These are phyloP conservation scores for Noccaea caerulescens DNA, from an alignment of 345 rosid species.

Conservation along the genomic window DNA sequence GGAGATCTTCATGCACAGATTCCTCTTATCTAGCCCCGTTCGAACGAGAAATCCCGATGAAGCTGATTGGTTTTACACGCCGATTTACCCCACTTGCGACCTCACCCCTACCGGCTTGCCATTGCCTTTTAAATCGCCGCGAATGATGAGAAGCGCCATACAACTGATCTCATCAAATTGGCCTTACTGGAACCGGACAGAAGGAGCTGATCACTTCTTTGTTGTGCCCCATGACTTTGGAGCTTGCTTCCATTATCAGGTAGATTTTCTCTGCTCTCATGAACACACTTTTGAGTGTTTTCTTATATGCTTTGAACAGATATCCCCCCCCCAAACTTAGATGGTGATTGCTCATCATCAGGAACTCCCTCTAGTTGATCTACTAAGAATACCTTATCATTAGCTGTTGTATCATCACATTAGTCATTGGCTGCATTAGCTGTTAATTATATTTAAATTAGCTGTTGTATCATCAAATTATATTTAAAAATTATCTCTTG, in stretches of 20 bases:
- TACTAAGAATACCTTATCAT: not conserved
- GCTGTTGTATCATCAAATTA: too few species aligned
- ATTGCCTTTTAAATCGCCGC: slow-evolving; percentile 89
- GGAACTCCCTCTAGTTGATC: not conserved
- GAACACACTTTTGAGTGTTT: not conserved
- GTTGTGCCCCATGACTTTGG: slow-evolving; percentile 97
- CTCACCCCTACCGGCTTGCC: slow-evolving; percentile 97
- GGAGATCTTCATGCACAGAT: slow-evolving; percentile 88
- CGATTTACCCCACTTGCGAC: slow-evolving; percentile 90
- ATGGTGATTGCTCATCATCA: not conserved
- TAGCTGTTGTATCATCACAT: not conserved
- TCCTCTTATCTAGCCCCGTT: slow-evolving; percentile 88
- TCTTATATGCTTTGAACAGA: not conserved
- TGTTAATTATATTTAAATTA: too few species aligned
- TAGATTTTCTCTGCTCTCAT: slow-evolving; percentile 2
- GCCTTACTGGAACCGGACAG: slow-evolving; percentile 95
- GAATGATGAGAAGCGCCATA: slow-evolving; percentile 93
- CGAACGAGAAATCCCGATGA: slow-evolving; percentile 84
- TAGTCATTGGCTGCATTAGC: too few species aligned
- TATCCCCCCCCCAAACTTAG: not conserved
- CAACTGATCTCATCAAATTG: slow-evolving; percentile 81
- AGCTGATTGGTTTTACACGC: slow-evolving; percentile 97
- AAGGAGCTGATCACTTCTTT: slow-evolving; percentile 96
- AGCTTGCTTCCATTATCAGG: slow-evolving; percentile 96
- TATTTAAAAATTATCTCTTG: too few species aligned